Conservation (phyloP, 345 rosid genomes). For the Chamaenerion angustifolium region DNA sequence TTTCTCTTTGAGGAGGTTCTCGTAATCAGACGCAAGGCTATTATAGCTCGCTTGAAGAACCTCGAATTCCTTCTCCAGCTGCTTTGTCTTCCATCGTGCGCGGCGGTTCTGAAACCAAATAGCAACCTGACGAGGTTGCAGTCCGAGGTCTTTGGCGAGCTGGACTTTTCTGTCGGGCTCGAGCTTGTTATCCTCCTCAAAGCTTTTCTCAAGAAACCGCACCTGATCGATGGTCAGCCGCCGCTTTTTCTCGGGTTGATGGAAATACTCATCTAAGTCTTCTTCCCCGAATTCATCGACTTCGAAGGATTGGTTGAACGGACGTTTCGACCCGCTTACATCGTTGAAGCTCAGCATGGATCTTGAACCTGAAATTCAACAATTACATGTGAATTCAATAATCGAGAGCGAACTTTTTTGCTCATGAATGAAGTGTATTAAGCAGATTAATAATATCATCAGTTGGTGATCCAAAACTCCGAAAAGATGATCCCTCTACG, state of each 20-base stretch:
- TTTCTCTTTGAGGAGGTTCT: slow-evolving; percentile 31
- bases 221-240: slow-evolving; percentile 36
- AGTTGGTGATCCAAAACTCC: too few relatives aligned
- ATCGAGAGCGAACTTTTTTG: neutral
- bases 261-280: slow-evolving; percentile 29
- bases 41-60: slow-evolving; percentile 29
- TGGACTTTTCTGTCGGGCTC: slow-evolving; percentile 56
- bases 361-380: slow-evolving; percentile 19
- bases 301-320: slow-evolving; percentile 20
- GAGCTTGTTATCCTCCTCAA: slow-evolving; percentile 48
- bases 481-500: too few relatives aligned
- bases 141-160: slow-evolving; percentile 47
- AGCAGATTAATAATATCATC: too few relatives aligned
- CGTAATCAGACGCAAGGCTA: slow-evolving; percentile 35
- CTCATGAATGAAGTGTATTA: neutral
- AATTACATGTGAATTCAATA: neutral
- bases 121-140: slow-evolving; percentile 61
- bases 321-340: slow-evolving; percentile 10
- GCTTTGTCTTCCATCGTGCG: slow-evolving; percentile 27
- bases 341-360: slow-evolving; percentile 37
- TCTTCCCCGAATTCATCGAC: slow-evolving; percentile 35
- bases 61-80: slow-evolving; percentile 42
- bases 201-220: slow-evolving; percentile 43
- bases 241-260: slow-evolving; percentile 40
- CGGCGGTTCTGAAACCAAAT: slow-evolving; percentile 66